Evolutionary conservation across 495 filamentous ascomycete genomes (phyloP).

Genomic region (Penicillium longicatenatum): DNA sequence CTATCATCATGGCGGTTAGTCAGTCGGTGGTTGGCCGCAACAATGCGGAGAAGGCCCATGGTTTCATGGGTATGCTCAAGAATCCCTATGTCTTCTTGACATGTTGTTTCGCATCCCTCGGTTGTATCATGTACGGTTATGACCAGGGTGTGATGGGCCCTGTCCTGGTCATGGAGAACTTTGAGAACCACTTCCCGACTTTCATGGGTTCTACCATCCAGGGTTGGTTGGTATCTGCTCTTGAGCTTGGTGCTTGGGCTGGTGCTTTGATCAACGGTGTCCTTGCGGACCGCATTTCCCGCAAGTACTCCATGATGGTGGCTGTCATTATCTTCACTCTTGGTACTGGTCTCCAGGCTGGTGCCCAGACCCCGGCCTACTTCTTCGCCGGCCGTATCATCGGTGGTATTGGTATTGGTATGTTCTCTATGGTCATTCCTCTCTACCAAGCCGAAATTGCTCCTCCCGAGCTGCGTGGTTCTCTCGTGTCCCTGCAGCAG

Average conservation of each 20-base stretch:
- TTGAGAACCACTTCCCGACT: constrained; percentile 9
- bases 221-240: constrained; percentile 75
- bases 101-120: constrained; percentile 28
- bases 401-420: constrained; percentile 64
- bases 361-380: constrained; percentile 37
- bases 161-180: constrained; percentile 14
- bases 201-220: constrained; percentile 53
- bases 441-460: constrained; percentile 79
- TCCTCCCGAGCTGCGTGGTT: constrained; percentile 71
- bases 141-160: constrained; percentile 13
- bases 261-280: constrained; percentile 75
- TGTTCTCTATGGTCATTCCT: constrained; percentile 54
- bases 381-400: constrained; percentile 51
- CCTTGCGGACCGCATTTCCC: constrained; percentile 70
- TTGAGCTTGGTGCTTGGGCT: constrained; percentile 81
- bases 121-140: constrained; percentile 22
- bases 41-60: constrained; percentile 39
- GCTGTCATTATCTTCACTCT: constrained; percentile 71
- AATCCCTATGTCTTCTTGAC: constrained; percentile 42
- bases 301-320: constrained; percentile 76
- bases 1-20: constrained; percentile 26
- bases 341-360: constrained; percentile 52
- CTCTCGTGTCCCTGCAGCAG: constrained; percentile 73
- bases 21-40: constrained; percentile 39
- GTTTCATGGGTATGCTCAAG: constrained; percentile 37